Percentiles rank a stretch among this genome's conserved stretches.
These are phyloP conservation scores for Hypoxylon trugodes DNA, from an alignment of 495 filamentous ascomycete genomes.

Conservation along the genomic window DNA sequence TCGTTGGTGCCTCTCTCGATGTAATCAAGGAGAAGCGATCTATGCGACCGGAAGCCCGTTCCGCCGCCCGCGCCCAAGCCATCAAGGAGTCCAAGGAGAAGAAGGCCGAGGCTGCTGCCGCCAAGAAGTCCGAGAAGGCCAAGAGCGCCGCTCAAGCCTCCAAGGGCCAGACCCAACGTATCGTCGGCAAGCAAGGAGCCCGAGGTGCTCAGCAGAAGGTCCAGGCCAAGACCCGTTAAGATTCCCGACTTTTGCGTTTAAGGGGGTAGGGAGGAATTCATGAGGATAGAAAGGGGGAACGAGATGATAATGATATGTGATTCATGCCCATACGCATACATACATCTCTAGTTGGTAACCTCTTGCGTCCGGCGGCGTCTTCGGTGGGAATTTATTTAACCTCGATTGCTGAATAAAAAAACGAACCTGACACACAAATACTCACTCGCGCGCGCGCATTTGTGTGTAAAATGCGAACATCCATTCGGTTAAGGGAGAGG, in stretches of 20 bases:
- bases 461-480: too few relatives aligned
- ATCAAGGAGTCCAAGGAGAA: conserved; percentile 98
- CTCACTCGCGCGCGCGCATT: too few relatives aligned
- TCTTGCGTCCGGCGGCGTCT: conserved; percentile 45
- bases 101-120: conserved; percentile 82
- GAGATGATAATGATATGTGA: conserved; percentile 29
- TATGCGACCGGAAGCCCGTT: conserved; percentile 91
- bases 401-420: conserved; percentile 39
- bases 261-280: conserved; percentile 13
- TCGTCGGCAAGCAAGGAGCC: conserved; percentile 95
- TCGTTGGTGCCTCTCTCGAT: conserved; percentile 98
- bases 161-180: conserved; percentile 78
- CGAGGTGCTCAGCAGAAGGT: conserved; percentile 91
- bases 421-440: conserved; percentile 8
- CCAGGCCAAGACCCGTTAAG: conserved; percentile 87
- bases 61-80: conserved; percentile 87
- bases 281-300: conserved; percentile 26
- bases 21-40: conserved; percentile 99
- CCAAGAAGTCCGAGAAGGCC: conserved; percentile 99
- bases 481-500: conserved; percentile 39
- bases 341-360: conserved; percentile 23
- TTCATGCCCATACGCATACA: background rate
- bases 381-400: conserved; percentile 43
- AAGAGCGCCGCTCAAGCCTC: conserved; percentile 80
- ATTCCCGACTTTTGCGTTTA: background rate